Evolutionary conservation across 169 alveolate genomes (phyloP).

Genomic region (Cryptosporidium baileyi): DNA sequence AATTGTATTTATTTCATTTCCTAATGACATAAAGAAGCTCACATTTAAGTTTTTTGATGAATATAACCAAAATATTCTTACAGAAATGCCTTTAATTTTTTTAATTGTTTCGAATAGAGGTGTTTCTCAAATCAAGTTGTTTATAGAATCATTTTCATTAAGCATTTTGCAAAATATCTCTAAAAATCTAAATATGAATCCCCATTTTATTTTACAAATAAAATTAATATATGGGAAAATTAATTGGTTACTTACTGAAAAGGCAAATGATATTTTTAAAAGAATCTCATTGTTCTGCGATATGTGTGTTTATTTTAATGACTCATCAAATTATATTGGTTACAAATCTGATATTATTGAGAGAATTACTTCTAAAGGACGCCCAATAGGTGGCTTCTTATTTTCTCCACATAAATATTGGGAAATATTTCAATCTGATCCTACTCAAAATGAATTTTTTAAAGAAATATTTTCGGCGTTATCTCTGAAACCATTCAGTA

Average conservation of each 20-base stretch:
- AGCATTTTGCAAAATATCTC: not conserved
- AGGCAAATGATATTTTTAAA: not conserved
- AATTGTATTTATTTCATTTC: not conserved
- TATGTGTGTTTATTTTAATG: not conserved
- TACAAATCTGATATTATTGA: too few species aligned
- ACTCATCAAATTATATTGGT: too few species aligned
- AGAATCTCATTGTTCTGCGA: slow-evolving; percentile 30
- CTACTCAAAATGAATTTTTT: slow-evolving; percentile 14
- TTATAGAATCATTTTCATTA: slow-evolving; percentile 36
- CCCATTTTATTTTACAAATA: not conserved
- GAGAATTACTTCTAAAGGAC: not conserved
- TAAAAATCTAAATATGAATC: not conserved
- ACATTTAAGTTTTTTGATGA: slow-evolving; percentile 3
- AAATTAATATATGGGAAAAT: slow-evolving; percentile 1
- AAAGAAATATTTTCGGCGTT: slow-evolving; percentile 26
- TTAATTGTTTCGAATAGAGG: slow-evolving; percentile 21
- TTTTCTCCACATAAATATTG: slow-evolving; percentile 36
- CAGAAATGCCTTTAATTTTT: slow-evolving; percentile 29
- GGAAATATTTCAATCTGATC: slow-evolving; percentile 42
- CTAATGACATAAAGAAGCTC: not conserved
- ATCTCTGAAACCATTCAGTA: slow-evolving; percentile 11
- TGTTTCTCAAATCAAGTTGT: not conserved
- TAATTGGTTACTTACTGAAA: slow-evolving; percentile 8
- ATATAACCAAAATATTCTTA: not conserved
- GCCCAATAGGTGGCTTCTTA: slow-evolving; percentile 23